phyloP scores from a whole-genome alignment of 768 basidiomycete genomes.

The Artomyces pyxidatus region DNA sequence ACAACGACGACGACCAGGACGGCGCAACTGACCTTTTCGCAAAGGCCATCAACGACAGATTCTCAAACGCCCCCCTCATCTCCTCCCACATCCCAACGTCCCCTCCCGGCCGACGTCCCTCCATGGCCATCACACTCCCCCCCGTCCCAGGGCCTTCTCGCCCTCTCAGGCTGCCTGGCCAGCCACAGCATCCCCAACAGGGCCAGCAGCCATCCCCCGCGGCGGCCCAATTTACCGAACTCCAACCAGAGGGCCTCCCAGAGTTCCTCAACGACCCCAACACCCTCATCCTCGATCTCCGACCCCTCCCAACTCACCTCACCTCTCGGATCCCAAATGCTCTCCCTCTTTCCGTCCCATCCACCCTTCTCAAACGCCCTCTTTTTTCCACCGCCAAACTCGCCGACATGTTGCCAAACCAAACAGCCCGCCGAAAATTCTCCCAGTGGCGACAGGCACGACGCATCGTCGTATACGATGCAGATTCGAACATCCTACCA shows the following conservation, averaged over 20 bases:
- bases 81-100: constrained; percentile 23
- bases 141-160: constrained; percentile 11
- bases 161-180: constrained; percentile 2
- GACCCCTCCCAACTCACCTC: constrained; percentile 70
- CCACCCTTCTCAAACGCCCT: constrained; percentile 88
- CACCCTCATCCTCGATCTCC: constrained; percentile 77
- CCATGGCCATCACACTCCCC: constrained; percentile 7
- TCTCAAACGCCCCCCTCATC: constrained; percentile 24
- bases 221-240: constrained; percentile 15
- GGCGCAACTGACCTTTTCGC: constrained; percentile 40
- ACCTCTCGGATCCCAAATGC: constrained; percentile 59
- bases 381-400: constrained; percentile 75
- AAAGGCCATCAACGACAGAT: constrained; percentile 43
- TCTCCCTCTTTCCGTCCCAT: constrained; percentile 85
- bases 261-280: constrained; percentile 26
- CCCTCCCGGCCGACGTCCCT: constrained; percentile 22
- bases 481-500: constrained; percentile 54
- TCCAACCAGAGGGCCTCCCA: constrained; percentile 23
- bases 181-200: constrained; percentile 4
- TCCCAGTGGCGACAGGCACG: constrained; percentile 46
- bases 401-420: constrained; percentile 68
- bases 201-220: constrained; percentile 6
- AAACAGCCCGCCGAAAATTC: constrained; percentile 50
- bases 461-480: constrained; percentile 79
- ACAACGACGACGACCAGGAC: constrained; percentile 9